Base-by-base conservation (phyloP, 352 stramenopile genomes). In the Blastocystis sp. region DNA sequence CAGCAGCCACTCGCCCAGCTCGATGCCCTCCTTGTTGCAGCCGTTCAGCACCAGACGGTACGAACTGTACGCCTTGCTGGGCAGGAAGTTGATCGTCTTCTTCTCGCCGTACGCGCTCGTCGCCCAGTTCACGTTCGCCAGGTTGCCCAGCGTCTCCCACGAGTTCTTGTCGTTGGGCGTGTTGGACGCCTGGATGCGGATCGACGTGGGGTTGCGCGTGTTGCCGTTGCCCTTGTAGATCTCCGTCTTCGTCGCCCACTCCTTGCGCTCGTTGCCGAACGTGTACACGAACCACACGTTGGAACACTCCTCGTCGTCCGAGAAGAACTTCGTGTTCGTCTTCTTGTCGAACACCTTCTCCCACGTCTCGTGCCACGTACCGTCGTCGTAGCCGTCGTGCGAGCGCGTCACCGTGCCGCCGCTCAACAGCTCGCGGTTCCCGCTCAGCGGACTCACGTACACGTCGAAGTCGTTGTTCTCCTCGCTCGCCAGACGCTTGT, bases 201-300 rank as follows among this genome's bases (percentile, higher is more conserved):
- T 3, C 16, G 50, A 76, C 19, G 71, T 16, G 10, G 37, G 31
- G 24, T 31, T 76, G 35, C 62, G 65, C 12, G 19, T 29, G 3
- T 6, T 16, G n/a, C 24, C 59, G 41, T 88, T 88, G 19, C 62
- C 78, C 13, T 35, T 76, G 29, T 31, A 78, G 21, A 88, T 31
- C 0, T 21, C 29, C 3, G n/a, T 19, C 0, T 13, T 13, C 16
- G 78, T 79, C 13, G 37, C 65, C 24, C 24, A 88, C n/a, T 88
- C 78, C 16, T 41, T 29, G n/a, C 78, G 35, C 13, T 62, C 13
- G 41, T 88, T 88, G 4, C 37, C 21, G 24, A 62, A 80, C 19
- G 78, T 78, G 35, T 50, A 88, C 31, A 39, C 21, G 26, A 51
- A n/a, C 78, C 78, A 88, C 29, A 76, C 65, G n/a, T 65, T 78